A percentile compares a stretch with the other conserved stretches of the same genome.
These are phyloP conservation scores for Agastache rugosa DNA, from an alignment of 257 asterid genomes.

Conservation along the genomic window DNA sequence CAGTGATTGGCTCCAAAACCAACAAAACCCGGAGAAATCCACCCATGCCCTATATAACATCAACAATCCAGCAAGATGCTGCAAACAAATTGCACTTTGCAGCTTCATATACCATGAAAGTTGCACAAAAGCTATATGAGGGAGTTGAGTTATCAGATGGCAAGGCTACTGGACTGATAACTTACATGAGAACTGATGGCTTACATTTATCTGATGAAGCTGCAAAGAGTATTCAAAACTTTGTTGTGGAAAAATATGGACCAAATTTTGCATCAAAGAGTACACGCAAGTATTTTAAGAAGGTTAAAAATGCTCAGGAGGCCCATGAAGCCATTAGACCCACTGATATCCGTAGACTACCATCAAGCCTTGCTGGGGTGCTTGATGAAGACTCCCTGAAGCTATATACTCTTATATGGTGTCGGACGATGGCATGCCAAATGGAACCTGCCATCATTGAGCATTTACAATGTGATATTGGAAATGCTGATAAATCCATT, in stretches of 20 bases:
- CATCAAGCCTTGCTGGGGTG: slow-evolving; percentile 68
- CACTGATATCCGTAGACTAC: slow-evolving; percentile 78
- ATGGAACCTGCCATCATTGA: slow-evolving; percentile 81
- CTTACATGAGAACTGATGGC: slow-evolving; percentile 97
- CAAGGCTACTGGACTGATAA: slow-evolving; percentile 74
- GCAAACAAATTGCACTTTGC: slow-evolving; percentile 78
- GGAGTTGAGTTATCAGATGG: slow-evolving; percentile 81
- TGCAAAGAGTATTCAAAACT: slow-evolving; percentile 69
- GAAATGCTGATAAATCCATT: slow-evolving; percentile 61
- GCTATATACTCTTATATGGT: slow-evolving; percentile 86
- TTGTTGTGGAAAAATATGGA: slow-evolving; percentile 72
- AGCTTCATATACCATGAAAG: slow-evolving; percentile 76
- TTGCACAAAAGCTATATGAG: slow-evolving; percentile 94
- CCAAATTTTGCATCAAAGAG: slow-evolving; percentile 58
- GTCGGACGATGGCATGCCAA: slow-evolving; percentile 86
- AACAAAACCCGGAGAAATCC: slow-evolving; percentile 70
- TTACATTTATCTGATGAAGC: slow-evolving; percentile 85
- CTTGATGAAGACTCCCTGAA: slow-evolving; percentile 85
- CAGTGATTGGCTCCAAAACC: slow-evolving; percentile 57
- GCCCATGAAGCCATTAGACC: slow-evolving; percentile 99
- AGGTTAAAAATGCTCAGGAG: slow-evolving; percentile 94
- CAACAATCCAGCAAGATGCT: slow-evolving; percentile 97
- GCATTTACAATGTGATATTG: slow-evolving; percentile 78
- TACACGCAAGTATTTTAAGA: slow-evolving; percentile 77
- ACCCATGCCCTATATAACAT: slow-evolving; percentile 80